A percentile compares a stretch with the other conserved stretches of the same genome.
Conservation (phyloP, 768 basidiomycete species). For the Rickenella mellea region DNA sequence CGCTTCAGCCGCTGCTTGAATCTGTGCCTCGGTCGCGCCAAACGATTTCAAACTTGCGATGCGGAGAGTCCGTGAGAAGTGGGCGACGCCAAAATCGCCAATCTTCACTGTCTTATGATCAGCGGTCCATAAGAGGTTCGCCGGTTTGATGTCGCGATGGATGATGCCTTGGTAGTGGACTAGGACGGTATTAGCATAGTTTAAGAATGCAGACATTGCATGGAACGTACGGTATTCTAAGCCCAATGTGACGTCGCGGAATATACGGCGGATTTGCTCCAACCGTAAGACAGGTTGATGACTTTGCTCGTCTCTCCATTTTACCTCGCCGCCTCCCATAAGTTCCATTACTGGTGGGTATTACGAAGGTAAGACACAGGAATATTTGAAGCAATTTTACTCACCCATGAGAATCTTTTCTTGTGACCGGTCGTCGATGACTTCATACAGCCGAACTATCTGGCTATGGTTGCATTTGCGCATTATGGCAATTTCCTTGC, state of each 20-base stretch:
- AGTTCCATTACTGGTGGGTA: slow-evolving; percentile 88
- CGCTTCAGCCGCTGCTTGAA: no score
- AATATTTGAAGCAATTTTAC: slow-evolving; percentile 24
- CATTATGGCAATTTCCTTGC: slow-evolving; percentile 96
- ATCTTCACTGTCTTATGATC: slow-evolving; percentile 96
- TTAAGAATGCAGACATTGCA: no score
- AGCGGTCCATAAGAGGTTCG: slow-evolving; percentile 92
- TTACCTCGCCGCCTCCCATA: slow-evolving; percentile 89
- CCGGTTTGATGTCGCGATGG: slow-evolving; percentile 98
- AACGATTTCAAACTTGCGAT: no score
- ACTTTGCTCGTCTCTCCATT: slow-evolving; percentile 72
- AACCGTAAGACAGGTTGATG: slow-evolving; percentile 79
- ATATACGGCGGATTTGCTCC: slow-evolving; percentile 76
- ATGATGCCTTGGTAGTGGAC: no score
- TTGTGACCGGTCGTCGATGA: slow-evolving; percentile 85
- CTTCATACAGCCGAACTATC: slow-evolving; percentile 83
- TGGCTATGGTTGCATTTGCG: slow-evolving; percentile 90
- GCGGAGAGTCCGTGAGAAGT: slow-evolving; percentile 88
- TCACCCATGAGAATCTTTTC: slow-evolving; percentile 91
- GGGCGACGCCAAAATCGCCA: slow-evolving; percentile 95
- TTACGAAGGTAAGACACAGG: background rate
- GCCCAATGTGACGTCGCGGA: slow-evolving; percentile 89
- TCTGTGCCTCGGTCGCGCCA: no score
- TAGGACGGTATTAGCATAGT: no score
- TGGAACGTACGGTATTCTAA: no score